These are phyloP conservation scores for Tylopilus balloui DNA, from an alignment of 768 basidiomycete species.

Conservation along the genomic window DNA sequence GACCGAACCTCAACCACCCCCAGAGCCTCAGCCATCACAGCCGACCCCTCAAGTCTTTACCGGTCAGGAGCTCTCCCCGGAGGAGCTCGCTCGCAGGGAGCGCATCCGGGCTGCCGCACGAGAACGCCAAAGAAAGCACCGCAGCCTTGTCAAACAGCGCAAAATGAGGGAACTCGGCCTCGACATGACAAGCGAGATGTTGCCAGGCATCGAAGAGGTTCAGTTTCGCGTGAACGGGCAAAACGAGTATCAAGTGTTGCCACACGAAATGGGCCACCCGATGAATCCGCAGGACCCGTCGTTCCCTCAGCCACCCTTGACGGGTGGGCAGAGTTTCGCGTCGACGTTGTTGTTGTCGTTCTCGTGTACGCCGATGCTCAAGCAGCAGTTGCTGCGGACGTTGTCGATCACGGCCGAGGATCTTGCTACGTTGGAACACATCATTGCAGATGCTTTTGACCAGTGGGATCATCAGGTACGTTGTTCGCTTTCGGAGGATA, in stretches of 20 bases:
- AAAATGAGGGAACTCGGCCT: constrained; percentile 80
- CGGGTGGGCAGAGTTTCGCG: constrained; percentile 75
- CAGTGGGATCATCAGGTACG: constrained; percentile 79
- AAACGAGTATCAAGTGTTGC: constrained; percentile 36
- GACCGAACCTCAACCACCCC: constrained; percentile 30
- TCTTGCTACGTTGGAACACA: constrained; percentile 68
- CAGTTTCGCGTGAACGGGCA: constrained; percentile 55
- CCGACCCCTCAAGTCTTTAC: constrained; percentile 23
- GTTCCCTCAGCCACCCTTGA: constrained; percentile 48
- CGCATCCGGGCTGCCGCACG: constrained; percentile 71
- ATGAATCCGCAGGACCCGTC: constrained; percentile 52
- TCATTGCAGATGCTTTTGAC: constrained; percentile 82
- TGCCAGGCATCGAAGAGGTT: constrained; percentile 60
- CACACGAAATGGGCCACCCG: constrained; percentile 33
- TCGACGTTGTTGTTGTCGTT: constrained; percentile 74
- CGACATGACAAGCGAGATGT: constrained; percentile 74
- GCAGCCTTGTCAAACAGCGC: constrained; percentile 68
- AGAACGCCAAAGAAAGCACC: constrained; percentile 80
- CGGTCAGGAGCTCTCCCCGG: constrained; percentile 45
- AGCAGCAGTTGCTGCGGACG: constrained; percentile 68
- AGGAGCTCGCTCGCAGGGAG: constrained; percentile 65
- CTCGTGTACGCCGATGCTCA: constrained; percentile 67
- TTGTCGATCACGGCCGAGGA: constrained; percentile 77
- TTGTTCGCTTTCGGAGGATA: not conserved
- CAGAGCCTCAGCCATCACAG: constrained; percentile 33